Base-by-base conservation (phyloP, 2,329 filamentous ascomycete genomes). In the Lecanicillium sp. region DNA sequence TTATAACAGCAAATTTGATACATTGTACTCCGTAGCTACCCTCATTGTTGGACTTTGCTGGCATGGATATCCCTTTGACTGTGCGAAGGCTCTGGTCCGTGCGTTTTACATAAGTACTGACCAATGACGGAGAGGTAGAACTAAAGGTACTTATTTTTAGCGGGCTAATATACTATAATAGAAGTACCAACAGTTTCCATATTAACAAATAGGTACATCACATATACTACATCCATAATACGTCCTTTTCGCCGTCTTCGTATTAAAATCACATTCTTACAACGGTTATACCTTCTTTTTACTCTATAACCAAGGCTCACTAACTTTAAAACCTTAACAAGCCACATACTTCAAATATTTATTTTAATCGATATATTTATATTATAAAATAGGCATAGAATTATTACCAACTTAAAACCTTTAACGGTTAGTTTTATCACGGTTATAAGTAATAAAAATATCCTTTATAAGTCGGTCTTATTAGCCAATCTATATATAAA, bases 351-450 rank as follows among this genome's bases (percentile, higher is more conserved):
- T 30, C 8, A 14, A 30, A 8, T 8, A 30, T 44, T 51, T 49
- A 0, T 41, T 48, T 37, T 44, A 45, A n/a, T 5, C 17, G 41
- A 54, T 20, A 27, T 33, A 27, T 14, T 49, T 51, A 49, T 52
- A 38, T 23, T 48, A 37, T 43, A 17, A 5, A 29, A 29, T n/a
- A 23, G 43, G 43, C 30, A 37, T 51, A 37, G 44, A 44, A 38
- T 33, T 19, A 21, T 51, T 39, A 2, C 44, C 49, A 12, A 26
- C n/a, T 11, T 39, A 39, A 27, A 39, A 44, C 11, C 33, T 36
- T 35, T 48, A 8, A 19, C 32, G 49, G 38, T 39, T 30, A 3
- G 7, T 1, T 9, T 38, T 39, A 5, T 38, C 20, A 2, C 8
- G 3, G 5, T 21, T 14, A 10, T 41, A 53, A 10, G 9, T 19